A percentile compares a stretch with the other conserved stretches of the same genome.
Conservation (phyloP, 169 alveolate genomes). For the Cryptosporidium ubiquitum region DNA sequence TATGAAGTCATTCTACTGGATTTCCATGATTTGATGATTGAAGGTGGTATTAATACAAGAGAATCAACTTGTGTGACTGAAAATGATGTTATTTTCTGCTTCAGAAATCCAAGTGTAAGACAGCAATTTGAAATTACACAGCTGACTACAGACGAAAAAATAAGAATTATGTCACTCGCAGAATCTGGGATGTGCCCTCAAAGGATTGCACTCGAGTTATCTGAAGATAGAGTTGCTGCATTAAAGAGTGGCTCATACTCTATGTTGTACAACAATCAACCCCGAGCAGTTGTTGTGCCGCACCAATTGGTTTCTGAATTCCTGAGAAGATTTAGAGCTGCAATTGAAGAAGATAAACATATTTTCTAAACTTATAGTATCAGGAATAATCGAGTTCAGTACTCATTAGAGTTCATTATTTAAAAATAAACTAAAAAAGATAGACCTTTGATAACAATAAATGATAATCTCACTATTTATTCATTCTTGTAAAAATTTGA, state of each 20-base stretch:
- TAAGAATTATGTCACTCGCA: conserved; percentile 63
- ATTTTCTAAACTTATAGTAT: conserved; percentile 17
- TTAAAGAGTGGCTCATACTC: conserved; percentile 71
- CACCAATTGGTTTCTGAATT: conserved; percentile 70
- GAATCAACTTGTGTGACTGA: conserved; percentile 67
- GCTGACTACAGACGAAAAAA: conserved; percentile 64
- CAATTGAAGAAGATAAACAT: conserved; percentile 74
- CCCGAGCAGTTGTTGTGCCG: conserved; percentile 71
- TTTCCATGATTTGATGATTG: conserved; percentile 73
- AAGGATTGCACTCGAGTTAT: conserved; percentile 70
- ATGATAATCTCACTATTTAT: no score
- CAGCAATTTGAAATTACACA: conserved; percentile 47
- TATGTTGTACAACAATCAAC: conserved; percentile 66
- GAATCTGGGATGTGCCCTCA: conserved; percentile 74
- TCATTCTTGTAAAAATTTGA: no score
- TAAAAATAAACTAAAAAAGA: no score
- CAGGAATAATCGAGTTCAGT: background rate
- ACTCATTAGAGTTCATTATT: no score
- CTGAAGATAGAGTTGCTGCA: conserved; percentile 75
- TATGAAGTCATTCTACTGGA: conserved; percentile 61
- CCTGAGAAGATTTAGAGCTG: conserved; percentile 68
- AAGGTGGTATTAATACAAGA: conserved; percentile 56
- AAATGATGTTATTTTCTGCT: conserved; percentile 67
- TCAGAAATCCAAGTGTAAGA: conserved; percentile 67
- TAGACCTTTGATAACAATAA: no score